Base-by-base conservation (phyloP, 1,284 basidiomycete species). In the Sporisorium graminicola region DNA sequence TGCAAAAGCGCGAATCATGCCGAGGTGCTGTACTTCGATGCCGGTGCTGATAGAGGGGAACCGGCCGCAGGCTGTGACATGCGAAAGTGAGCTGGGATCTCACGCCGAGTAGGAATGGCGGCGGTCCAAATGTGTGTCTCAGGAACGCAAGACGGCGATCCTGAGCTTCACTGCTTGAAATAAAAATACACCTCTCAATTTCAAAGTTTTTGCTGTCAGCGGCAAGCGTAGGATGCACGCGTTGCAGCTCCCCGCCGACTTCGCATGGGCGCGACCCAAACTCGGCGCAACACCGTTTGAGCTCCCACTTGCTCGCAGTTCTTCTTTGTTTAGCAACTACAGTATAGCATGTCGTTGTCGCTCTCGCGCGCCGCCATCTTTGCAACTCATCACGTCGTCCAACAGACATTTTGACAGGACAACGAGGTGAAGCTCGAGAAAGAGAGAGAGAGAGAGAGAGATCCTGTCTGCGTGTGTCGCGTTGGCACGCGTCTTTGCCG, bases 201-300 rank as follows among this genome's bases (percentile, higher is more conserved):
- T 9, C 22, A 13, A 20, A 31, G 20, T 40, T 53, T 37, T 26
- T 40, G 35, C 22, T 26, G 52, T 27, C 27, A 18, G 42, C n/a
- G n/a, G n/a, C n/a, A 27, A 53, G 51, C 51, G 6, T 12, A 44
- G 26, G 59, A 58, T 58, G 65, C 51, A 68, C 50, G 54, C 49
- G 49, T 35, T 58, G 59, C 65, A 68, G 55, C 43, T 44, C 50
- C 49, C 65, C 57, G 58, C 54, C 43, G 42, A 51, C 24, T 24
- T 12, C 46, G 54, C 58, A 67, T 55, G 16, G 27, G 13, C 10
- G 43, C 27, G 33, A 16, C 40, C n/a, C 24, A 33, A 59, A 5
- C 49, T 51, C 47, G 49, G n/a, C 49, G 27, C 18, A n/a, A n/a
- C n/a, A n/a, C 49, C 49, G 20, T 29, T 50, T 20, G 4, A 31